A percentile compares a stretch with the other conserved stretches of the same genome.
phyloP scores from a whole-genome alignment of 2,329 filamentous ascomycete species.

The Aureobasidium sp. region DNA sequence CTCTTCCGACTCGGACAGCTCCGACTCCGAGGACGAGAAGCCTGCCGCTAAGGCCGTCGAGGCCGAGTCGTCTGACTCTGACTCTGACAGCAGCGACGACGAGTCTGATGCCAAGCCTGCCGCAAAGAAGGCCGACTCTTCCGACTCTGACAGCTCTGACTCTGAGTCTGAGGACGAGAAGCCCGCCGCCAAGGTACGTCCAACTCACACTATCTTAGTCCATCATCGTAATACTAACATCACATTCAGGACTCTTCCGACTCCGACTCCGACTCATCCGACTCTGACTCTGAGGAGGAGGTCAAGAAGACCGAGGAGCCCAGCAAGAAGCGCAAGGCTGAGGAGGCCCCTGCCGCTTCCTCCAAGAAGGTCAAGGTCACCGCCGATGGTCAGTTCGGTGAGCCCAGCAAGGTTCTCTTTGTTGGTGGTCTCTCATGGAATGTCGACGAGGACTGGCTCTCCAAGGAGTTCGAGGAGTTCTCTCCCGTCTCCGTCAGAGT shows the following conservation, averaged over 20 bases:
- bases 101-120: constrained; percentile 25
- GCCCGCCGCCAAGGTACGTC: constrained; percentile 26
- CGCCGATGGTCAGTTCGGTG: constrained; percentile 35
- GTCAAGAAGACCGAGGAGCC: constrained; percentile 36
- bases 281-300: constrained; percentile 32
- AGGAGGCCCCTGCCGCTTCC: constrained; percentile 41
- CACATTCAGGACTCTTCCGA: constrained; percentile 14
- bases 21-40: constrained; percentile 27
- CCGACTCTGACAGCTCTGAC: constrained; percentile 18
- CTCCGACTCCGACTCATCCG: constrained; percentile 19
- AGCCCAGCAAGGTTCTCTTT: constrained; percentile 65
- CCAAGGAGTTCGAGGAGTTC: constrained; percentile 73
- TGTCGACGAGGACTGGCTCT: constrained; percentile 75
- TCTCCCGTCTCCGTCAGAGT: constrained; percentile 67
- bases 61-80: constrained; percentile 21
- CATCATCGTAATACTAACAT: background rate
- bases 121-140: constrained; percentile 29
- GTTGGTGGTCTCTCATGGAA: constrained; percentile 88
- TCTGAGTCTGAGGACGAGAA: constrained; percentile 26
- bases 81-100: constrained; percentile 19
- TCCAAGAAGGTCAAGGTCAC: constrained; percentile 41
- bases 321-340: constrained; percentile 31
- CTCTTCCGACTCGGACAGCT: constrained; percentile 20
- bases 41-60: constrained; percentile 26
- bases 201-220: background rate